These are phyloP conservation scores for Neurospora sublineolata DNA, from an alignment of 495 filamentous ascomycete species.

Conservation along the genomic window DNA sequence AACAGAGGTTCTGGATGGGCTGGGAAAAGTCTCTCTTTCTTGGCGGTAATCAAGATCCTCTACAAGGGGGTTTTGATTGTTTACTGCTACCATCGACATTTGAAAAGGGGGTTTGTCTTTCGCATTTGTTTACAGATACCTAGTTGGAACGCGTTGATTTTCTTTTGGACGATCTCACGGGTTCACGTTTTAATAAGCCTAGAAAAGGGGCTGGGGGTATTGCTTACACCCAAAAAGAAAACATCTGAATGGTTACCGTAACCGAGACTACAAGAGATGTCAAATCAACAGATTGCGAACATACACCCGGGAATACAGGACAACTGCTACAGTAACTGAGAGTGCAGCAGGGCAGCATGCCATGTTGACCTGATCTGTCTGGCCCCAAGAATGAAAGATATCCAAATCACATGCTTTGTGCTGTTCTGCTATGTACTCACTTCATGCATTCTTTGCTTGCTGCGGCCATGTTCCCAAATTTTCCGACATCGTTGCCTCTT, in stretches of 20 bases:
- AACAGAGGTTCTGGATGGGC: not conserved
- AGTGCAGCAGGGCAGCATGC: not conserved
- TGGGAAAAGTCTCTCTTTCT: not conserved
- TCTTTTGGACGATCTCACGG: not conserved
- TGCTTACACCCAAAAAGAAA: not conserved
- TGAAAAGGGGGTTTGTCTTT: not conserved
- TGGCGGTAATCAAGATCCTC: not conserved
- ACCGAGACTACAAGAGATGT: not conserved
- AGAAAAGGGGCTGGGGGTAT: not conserved
- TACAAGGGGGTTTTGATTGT: not conserved
- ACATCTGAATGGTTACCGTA: not conserved
- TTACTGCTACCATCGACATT: conserved; percentile 3
- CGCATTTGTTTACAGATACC: not conserved
- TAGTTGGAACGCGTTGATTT: not conserved
- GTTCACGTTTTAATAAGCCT: not conserved
- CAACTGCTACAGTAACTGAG: not conserved
- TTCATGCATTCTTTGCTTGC: not conserved
- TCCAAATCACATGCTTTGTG: not conserved
- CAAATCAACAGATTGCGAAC: not conserved
- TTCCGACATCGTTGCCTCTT: not conserved
- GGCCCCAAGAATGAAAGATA: not conserved
- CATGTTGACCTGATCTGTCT: not conserved
- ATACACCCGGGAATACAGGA: not conserved
- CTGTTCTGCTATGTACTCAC: not conserved
- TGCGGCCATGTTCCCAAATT: not conserved